Conservation (phyloP, 305 asterid species). For the Fraxinus nigra region DNA sequence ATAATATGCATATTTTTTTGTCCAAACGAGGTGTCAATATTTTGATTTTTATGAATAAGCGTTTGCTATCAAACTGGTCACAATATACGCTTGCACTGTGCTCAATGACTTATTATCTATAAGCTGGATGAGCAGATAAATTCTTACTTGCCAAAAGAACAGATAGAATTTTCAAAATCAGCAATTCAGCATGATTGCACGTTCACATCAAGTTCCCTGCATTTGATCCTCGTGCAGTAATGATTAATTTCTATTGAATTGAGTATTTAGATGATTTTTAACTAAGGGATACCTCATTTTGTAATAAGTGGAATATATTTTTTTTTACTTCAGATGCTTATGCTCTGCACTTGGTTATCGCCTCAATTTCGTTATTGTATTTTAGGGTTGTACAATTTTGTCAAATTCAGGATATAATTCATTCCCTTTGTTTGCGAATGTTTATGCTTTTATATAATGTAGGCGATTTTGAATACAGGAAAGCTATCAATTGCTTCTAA, state of each 20-base stretch:
- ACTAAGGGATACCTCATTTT: not conserved
- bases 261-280: not conserved
- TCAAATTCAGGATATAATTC: not conserved
- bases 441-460: slow-evolving; percentile 5
- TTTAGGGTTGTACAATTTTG: not conserved
- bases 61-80: not conserved
- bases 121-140: not conserved
- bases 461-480: slow-evolving; percentile 39
- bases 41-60: not conserved
- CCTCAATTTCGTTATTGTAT: not conserved
- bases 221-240: not conserved
- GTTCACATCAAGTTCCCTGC: not conserved
- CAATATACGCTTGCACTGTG: not conserved
- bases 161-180: not conserved
- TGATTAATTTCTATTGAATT: not conserved
- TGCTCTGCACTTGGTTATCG: not conserved
- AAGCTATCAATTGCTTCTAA: slow-evolving; percentile 44
- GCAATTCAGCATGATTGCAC: not conserved
- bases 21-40: not conserved
- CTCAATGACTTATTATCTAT: not conserved
- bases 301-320: not conserved
- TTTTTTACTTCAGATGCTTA: not conserved
- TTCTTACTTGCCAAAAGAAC: not conserved
- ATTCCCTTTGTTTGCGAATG: not conserved
- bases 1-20: not conserved